Evolutionary conservation across 192 early-diverging fungal genomes (phyloP), one percentile per base, ranked within the genome.

Genomic region (Backusella australiensis): DNA sequence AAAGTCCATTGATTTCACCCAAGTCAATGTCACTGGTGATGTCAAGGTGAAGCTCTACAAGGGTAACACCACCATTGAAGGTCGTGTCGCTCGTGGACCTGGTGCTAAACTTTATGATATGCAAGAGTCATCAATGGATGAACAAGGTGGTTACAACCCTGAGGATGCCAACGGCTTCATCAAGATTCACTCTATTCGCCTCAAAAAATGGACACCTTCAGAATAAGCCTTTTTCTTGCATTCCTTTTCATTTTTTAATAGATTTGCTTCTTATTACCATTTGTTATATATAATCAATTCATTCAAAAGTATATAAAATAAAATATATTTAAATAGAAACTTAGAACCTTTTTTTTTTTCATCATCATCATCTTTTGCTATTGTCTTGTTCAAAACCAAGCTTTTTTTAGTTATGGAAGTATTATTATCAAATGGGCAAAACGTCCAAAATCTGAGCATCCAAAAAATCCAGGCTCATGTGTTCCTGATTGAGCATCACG

Each of bases 21-120:
- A 99, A 86, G 81, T 86, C 76, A 88, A 89, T 56, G 96, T 99
- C 77, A 93, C 94, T 80, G 98, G 98, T 74, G 89, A 92, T 69
- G 98, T 99, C 11, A 92, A 93, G 71, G 85, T 98, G 75, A 97
- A 98, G 87, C 88, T 99, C 26, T 98, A 97, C 93, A 98, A 99
- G 90, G 98, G 98, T 75, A 93, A 90, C 77, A 86, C 92, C 8
- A 88, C 93, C 66, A 86, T 99, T 70, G 95, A 96, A 81, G 98
- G 98, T 77, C 92, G 98, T 77, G 88, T 88, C 75, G 94, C 94
- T 69, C 80, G 77, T 65, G 86, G 85, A 75, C 85, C 86, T 72
- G 83, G 89, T 89, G 90, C 90, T 81, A 93, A 89, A 72, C 88
- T 99, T 71, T 99, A 99, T 77, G 95, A 99, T 84, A 92, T 92